Percentiles rank a stretch among this genome's conserved stretches.
These are phyloP conservation scores for Lentinus brumalis DNA, from an alignment of 768 basidiomycete species.

Conservation along the genomic window DNA sequence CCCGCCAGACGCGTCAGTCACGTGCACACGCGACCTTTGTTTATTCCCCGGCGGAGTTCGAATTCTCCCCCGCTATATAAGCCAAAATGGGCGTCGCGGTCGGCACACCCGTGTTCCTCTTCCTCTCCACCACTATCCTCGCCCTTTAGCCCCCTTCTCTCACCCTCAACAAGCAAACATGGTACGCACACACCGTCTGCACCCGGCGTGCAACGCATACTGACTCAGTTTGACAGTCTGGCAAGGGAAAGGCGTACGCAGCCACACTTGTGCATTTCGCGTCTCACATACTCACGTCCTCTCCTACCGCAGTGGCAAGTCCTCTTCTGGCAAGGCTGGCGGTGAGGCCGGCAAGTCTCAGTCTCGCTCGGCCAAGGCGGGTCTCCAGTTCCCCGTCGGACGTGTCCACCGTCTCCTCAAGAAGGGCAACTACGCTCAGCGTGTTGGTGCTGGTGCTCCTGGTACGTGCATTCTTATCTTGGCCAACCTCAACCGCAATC, in stretches of 20 bases:
- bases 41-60: conserved; percentile 29
- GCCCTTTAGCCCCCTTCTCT: conserved; percentile 17
- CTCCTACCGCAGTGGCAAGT: conserved; percentile 43
- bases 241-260: conserved; percentile 57
- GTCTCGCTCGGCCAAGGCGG: conserved; percentile 68
- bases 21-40: conserved; percentile 26
- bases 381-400: conserved; percentile 77
- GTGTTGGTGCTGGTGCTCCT: conserved; percentile 70
- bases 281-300: conserved; percentile 5
- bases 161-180: conserved; percentile 31
- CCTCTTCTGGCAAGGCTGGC: conserved; percentile 48
- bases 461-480: conserved; percentile 39
- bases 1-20: conserved; percentile 26
- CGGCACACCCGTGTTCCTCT: conserved; percentile 22
- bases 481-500: neutral
- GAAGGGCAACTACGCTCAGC: conserved; percentile 71
- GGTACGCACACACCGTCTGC: conserved; percentile 31
- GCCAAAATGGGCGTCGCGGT: conserved; percentile 26
- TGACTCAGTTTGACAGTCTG: conserved; percentile 41
- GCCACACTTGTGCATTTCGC: neutral
- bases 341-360: conserved; percentile 54
- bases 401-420: conserved; percentile 82
- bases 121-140: conserved; percentile 28
- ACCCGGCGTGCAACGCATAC: conserved; percentile 4
- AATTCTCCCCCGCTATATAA: conserved; percentile 31